Base-by-base conservation (phyloP, 371 early-diverging fungal species). In the Mortierella sp. region DNA sequence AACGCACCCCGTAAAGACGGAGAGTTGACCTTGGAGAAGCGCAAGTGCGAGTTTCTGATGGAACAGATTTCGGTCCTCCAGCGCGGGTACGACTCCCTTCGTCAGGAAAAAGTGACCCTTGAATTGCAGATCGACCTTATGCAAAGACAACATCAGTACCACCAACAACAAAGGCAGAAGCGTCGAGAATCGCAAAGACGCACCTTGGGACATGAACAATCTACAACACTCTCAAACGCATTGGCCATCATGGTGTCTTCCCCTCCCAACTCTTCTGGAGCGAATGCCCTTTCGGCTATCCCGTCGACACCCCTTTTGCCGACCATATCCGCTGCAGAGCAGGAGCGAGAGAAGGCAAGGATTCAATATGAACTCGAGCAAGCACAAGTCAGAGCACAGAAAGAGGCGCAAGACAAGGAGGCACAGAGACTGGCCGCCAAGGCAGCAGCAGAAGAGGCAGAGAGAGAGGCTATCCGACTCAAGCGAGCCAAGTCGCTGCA, bases 1-100 rank as follows among this genome's bases (percentile, higher is more conserved):
- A 75, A 81, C 38, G 76, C 81, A 1, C 62, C 72, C 0, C 69
- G 71, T 48, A 67, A 76, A 60, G 81, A 75, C 32, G 72, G 65
- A 0, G 69, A 75, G 32, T 53, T 81, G 65, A 74, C 70, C 2
- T 22, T 81, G 66, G 81, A 81, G 61, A 76, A 81, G 19, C 81
- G 81, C 57, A 81, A 81, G 41, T 75, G 76, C 33, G 76, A 75
- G 48, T 81, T 81, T 64, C 47, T 81, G 58, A 71, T 81, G 81
- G 81, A 81, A 22, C 81, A 81, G 45, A 72, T 81, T 47, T 24
- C 81, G 4, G 75, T 58, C 32, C 72, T 81, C 19, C 81, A 81
- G 33, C 72, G 81, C 10, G 81, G 81, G 21, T 81, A 75, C 43
- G 81, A 81, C 43, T 40, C 67, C 3, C 65, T 81, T 22, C 76